Evolutionary conservation across 352 stramenopile genomes (phyloP).

Genomic region (Saprolegnia parasitica): DNA sequence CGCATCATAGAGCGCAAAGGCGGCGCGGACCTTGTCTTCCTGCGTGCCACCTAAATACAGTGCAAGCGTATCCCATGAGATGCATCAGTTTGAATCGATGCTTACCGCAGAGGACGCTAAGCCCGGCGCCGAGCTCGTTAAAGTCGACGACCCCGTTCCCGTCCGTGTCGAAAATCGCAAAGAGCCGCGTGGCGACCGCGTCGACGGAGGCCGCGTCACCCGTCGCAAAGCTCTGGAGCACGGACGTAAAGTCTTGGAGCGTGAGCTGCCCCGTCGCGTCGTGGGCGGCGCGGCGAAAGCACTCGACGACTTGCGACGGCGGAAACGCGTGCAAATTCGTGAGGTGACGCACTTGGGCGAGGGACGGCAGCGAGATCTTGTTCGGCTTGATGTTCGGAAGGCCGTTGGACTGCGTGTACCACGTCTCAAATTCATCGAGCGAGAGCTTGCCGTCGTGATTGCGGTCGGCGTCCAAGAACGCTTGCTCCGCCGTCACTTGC

Average conservation of each 20-base stretch:
- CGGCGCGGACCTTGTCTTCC: constrained; percentile 31
- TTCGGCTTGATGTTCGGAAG: background rate
- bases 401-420: constrained; percentile 71
- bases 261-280: background rate
- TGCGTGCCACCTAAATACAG: constrained; percentile 24
- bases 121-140: constrained; percentile 31
- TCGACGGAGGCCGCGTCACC: background rate
- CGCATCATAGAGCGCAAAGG: constrained; percentile 74
- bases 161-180: constrained; percentile 31
- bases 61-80: background rate
- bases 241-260: background rate
- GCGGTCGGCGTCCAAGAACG: constrained; percentile 33
- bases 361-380: constrained; percentile 40
- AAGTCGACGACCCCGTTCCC: constrained; percentile 31
- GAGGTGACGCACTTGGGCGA: constrained; percentile 69
- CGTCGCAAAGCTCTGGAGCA: background rate
- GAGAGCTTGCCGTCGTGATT: constrained; percentile 32
- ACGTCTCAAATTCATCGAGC: constrained; percentile 52
- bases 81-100: background rate
- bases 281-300: constrained; percentile 37
- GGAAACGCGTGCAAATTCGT: constrained; percentile 71
- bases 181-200: constrained; percentile 18
- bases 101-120: constrained; percentile 33
- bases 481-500: constrained; percentile 30
- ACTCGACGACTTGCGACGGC: constrained; percentile 69